phyloP scores from a whole-genome alignment of 306 rosid species.

The Pyrus betulifolia region DNA sequence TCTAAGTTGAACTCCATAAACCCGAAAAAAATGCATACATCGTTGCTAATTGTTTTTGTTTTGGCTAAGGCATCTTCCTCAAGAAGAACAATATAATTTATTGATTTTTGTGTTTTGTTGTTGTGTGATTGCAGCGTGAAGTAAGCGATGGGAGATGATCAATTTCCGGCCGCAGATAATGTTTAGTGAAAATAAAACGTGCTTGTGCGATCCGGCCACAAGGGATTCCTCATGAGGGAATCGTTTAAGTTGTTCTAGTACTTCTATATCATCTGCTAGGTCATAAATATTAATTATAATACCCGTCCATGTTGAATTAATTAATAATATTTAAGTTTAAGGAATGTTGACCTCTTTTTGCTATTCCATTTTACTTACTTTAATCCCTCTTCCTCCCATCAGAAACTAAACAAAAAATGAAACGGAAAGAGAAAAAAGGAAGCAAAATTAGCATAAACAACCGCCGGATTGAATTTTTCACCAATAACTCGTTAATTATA shows the following conservation, averaged over 20 bases:
- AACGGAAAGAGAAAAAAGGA: not conserved
- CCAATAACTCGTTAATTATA: no score
- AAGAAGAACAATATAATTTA: not conserved
- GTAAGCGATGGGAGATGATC: not conserved
- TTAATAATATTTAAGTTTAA: not conserved
- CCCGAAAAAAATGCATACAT: no score
- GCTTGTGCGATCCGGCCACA: not conserved
- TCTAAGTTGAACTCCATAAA: not conserved
- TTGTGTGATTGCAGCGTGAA: not conserved
- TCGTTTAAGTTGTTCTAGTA: not conserved
- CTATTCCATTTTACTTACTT: not conserved
- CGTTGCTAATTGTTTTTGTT: not conserved
- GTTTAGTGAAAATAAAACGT: not conserved
- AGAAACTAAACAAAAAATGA: not conserved
- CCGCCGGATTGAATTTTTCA: not conserved
- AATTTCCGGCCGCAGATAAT: not conserved
- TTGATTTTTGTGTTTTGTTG: not conserved
- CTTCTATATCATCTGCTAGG: not conserved
- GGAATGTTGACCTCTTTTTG: not conserved
- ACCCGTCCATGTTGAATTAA: not conserved
- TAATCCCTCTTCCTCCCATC: not conserved
- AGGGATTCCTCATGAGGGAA: not conserved
- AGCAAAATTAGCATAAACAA: not conserved
- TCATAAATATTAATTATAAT: not conserved
- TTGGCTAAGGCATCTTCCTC: not conserved